Conservation (phyloP, 306 rosid species). For the Trichosanthes truncata region DNA sequence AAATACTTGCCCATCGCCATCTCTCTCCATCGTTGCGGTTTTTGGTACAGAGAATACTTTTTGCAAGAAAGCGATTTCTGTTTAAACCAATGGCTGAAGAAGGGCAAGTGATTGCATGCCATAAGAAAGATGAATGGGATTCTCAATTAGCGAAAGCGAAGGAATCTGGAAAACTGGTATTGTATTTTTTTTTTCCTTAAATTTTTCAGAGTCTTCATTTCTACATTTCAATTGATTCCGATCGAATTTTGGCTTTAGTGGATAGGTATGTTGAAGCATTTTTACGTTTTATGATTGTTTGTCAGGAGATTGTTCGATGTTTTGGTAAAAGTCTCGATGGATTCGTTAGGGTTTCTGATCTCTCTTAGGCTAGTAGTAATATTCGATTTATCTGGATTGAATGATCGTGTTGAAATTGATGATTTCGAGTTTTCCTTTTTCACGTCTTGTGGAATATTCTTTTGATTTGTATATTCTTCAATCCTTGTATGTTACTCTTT, state of each 20-base stretch:
- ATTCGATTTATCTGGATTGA: neutral
- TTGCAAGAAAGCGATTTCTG: neutral
- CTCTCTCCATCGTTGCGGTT: neutral
- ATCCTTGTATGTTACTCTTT: neutral
- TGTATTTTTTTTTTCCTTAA: neutral
- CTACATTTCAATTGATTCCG: neutral
- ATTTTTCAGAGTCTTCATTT: neutral
- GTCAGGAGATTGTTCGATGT: neutral
- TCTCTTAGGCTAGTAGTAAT: neutral
- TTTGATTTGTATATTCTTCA: neutral
- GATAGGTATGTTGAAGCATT: neutral
- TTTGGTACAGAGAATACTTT: neutral
- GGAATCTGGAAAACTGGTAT: constrained; percentile 36
- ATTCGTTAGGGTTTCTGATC: neutral
- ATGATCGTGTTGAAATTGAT: neutral
- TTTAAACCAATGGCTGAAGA: constrained; percentile 16
- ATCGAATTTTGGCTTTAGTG: neutral
- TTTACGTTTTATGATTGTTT: neutral
- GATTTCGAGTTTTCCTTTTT: neutral
- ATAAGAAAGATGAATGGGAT: constrained; percentile 25
- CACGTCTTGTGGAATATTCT: neutral
- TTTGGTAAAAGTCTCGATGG: neutral
- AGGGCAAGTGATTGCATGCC: constrained; percentile 36
- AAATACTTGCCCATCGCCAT: neutral
- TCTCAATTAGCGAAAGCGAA: constrained; percentile 20